Percentiles rank a stretch among this genome's conserved stretches.
phyloP scores from a whole-genome alignment of 2,329 filamentous ascomycete genomes.

The Diplodia intermedia region DNA sequence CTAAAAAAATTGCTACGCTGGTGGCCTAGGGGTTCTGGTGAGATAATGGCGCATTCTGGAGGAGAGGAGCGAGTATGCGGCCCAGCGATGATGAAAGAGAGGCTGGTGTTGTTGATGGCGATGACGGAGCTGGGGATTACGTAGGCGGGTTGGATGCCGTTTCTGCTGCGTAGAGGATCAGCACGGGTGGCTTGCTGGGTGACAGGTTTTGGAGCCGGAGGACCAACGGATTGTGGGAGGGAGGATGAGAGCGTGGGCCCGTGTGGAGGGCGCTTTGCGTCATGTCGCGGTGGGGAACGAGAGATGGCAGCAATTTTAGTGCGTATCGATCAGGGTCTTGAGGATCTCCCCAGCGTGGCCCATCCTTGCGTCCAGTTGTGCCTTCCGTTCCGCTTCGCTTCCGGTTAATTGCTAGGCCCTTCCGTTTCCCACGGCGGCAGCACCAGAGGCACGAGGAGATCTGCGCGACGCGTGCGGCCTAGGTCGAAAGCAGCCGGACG shows the following conservation, averaged over 20 bases:
- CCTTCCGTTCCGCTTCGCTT: slow-evolving; percentile 1
- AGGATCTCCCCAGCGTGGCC: background rate
- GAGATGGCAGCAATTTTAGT: background rate
- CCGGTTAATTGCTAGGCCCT: background rate
- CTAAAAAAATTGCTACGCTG: background rate
- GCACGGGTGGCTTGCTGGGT: background rate
- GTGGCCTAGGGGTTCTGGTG: background rate
- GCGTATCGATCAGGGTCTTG: slow-evolving; percentile 1
- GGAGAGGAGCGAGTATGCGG: background rate
- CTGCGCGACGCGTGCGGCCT: background rate
- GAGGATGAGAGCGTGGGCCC: background rate
- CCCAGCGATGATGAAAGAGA: background rate
- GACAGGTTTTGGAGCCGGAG: background rate
- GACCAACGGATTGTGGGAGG: background rate
- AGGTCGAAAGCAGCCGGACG: background rate
- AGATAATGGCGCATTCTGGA: background rate
- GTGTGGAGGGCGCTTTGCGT: background rate
- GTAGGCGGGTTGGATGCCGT: background rate
- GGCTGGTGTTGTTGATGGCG: background rate
- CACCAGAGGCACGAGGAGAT: background rate
- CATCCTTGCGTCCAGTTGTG: background rate
- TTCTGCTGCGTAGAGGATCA: background rate
- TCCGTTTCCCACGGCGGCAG: background rate
- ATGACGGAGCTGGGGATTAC: background rate
- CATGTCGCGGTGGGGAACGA: background rate